Conservation (phyloP, 2,329 filamentous ascomycete species). For the Bipolaris cookei region DNA sequence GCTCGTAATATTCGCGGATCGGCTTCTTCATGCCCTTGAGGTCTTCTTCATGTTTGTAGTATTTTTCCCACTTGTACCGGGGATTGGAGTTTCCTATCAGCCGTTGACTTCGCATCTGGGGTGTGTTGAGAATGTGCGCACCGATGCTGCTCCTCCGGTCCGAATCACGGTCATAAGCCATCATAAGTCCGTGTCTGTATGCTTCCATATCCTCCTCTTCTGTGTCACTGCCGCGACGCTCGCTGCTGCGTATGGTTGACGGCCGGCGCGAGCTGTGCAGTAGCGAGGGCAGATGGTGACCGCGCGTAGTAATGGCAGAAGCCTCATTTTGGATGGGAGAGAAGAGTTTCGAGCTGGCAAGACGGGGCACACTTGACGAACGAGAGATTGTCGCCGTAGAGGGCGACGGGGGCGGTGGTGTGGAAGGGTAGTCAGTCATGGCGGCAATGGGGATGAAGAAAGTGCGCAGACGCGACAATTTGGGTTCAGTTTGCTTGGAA, state of each 20-base stretch:
- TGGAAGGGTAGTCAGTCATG: conserved; percentile 29
- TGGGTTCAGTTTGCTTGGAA: not conserved
- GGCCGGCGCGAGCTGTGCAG: conserved; percentile 35
- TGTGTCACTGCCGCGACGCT: conserved; percentile 39
- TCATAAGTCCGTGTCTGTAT: conserved; percentile 34
- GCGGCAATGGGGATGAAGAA: conserved; percentile 1
- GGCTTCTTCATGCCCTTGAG: conserved; percentile 73
- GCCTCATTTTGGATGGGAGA: conserved; percentile 51
- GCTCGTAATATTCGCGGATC: conserved; percentile 85
- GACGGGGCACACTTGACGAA: conserved; percentile 39
- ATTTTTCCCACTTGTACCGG: conserved; percentile 81
- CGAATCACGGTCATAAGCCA: conserved; percentile 44
- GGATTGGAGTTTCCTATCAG: conserved; percentile 90
- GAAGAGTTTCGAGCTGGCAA: conserved; percentile 49
- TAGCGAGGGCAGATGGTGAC: conserved; percentile 51
- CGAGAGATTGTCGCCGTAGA: conserved; percentile 25
- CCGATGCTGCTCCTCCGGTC: conserved; percentile 52
- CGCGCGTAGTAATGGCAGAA: conserved; percentile 51
- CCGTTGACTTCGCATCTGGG: conserved; percentile 80
- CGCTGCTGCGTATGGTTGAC: conserved; percentile 39
- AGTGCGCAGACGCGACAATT: not conserved
- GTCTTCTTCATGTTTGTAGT: conserved; percentile 82
- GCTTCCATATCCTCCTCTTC: conserved; percentile 43
- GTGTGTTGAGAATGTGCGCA: conserved; percentile 56
- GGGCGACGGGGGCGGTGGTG: conserved; percentile 25